Conservation (phyloP, 495 filamentous ascomycete species). For the Trichoderma erinaceum region DNA sequence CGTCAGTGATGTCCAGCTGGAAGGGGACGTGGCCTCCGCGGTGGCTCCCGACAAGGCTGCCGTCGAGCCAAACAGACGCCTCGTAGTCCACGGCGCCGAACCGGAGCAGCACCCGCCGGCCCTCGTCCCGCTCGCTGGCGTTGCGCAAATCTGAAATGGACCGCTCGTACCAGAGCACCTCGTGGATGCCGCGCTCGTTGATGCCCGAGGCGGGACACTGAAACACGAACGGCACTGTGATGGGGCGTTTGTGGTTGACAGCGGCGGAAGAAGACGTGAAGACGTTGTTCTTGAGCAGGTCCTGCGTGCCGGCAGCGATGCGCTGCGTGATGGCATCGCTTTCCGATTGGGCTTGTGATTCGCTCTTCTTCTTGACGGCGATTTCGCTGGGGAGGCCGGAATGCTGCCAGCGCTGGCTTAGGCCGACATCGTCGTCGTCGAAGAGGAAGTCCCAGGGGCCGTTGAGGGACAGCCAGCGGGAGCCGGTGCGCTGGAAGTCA, state of each 20-base stretch:
- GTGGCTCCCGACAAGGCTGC: conserved; percentile 45
- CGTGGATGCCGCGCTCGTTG: conserved; percentile 47
- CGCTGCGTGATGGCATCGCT: conserved; percentile 21
- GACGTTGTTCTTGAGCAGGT: conserved; percentile 22
- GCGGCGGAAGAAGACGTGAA: conserved; percentile 12
- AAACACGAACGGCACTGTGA: conserved; percentile 54
- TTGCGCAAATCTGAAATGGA: conserved; percentile 41
- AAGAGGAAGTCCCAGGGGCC: conserved; percentile 53
- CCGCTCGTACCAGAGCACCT: conserved; percentile 56
- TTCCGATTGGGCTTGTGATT: background rate
- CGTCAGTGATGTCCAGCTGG: conserved; percentile 47
- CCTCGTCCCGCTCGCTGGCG: conserved; percentile 24
- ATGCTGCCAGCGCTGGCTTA: conserved; percentile 34
- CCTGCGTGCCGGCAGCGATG: conserved; percentile 27
- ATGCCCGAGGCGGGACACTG: conserved; percentile 52
- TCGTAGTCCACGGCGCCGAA: conserved; percentile 61
- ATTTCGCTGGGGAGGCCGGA: conserved; percentile 27
- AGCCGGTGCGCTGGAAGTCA: conserved; percentile 46
- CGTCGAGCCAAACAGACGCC: conserved; percentile 52
- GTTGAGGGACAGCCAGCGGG: conserved; percentile 49
- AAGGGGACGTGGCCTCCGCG: conserved; percentile 56
- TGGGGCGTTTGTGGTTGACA: conserved; percentile 33
- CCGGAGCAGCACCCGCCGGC: conserved; percentile 43
- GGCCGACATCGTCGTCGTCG: conserved; percentile 49
- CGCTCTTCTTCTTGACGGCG: conserved; percentile 19